A percentile compares a stretch with the other conserved stretches of the same genome.
phyloP scores from a whole-genome alignment of 2,329 filamentous ascomycete species.

The Pseudocercospora fuligena region DNA sequence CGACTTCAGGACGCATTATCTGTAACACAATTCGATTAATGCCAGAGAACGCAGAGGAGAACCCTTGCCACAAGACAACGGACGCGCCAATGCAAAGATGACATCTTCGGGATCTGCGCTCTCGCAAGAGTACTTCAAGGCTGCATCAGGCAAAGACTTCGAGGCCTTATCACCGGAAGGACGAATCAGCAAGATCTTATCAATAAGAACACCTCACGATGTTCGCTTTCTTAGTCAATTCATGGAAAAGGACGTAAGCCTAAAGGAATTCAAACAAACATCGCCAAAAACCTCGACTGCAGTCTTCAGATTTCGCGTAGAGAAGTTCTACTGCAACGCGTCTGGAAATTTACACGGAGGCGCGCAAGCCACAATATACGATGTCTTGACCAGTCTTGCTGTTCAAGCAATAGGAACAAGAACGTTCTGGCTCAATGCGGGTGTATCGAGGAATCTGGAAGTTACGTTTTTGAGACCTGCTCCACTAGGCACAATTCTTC shows the following conservation, averaged over 20 bases:
- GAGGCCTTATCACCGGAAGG: conserved; percentile 29
- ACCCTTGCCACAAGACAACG: neutral
- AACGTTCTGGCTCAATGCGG: conserved; percentile 50
- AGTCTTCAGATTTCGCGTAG: conserved; percentile 52
- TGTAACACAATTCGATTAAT: neutral
- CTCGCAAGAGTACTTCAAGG: conserved; percentile 13
- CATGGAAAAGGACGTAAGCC: conserved; percentile 31
- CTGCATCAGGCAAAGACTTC: conserved; percentile 23
- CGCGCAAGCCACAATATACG: conserved; percentile 57
- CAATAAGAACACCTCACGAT: conserved; percentile 24
- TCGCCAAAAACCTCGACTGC: conserved; percentile 43
- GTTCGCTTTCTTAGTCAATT: conserved; percentile 27
- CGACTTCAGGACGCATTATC: neutral
- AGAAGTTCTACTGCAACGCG: conserved; percentile 52
- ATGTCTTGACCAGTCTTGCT: conserved; percentile 56
- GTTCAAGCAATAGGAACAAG: conserved; percentile 34
- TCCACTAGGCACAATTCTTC: conserved; percentile 45
- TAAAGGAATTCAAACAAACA: conserved; percentile 42
- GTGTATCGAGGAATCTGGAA: conserved; percentile 50
- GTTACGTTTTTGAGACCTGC: conserved; percentile 53
- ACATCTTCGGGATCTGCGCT: neutral
- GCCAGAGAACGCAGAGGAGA: neutral
- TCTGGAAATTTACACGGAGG: conserved; percentile 59
- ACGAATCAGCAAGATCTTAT: conserved; percentile 30
- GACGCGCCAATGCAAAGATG: neutral